phyloP scores from a whole-genome alignment of 1,284 basidiomycete species.

The Boletus sp. region DNA sequence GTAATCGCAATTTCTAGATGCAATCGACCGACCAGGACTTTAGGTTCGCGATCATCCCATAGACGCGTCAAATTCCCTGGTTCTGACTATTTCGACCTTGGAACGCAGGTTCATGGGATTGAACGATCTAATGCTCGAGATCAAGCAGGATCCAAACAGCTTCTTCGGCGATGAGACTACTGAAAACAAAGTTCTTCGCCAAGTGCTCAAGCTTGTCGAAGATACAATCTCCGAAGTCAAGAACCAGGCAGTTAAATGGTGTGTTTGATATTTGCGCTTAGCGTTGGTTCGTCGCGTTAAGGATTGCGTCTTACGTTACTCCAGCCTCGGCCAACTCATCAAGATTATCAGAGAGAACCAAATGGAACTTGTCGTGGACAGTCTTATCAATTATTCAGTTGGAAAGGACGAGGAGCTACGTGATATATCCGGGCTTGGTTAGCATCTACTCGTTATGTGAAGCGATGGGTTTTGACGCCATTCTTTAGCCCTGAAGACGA shows the following conservation, averaged over 20 bases:
- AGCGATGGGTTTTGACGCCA: conserved; percentile 5
- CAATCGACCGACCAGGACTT: conserved; percentile 81
- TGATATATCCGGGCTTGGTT: conserved; percentile 91
- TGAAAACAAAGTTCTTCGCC: conserved; percentile 76
- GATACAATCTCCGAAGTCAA: conserved; percentile 98
- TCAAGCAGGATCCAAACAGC: conserved; percentile 64
- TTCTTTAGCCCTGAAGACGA: conserved; percentile 82
- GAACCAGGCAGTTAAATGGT: conserved; percentile 96
- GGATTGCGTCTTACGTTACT: conserved; percentile 7
- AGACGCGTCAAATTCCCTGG: conserved; percentile 27
- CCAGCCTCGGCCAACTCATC: conserved; percentile 79
- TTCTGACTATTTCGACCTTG: conserved; percentile 14
- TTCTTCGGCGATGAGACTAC: conserved; percentile 77
- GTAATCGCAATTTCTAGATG: conserved; percentile 50
- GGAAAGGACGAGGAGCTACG: conserved; percentile 86
- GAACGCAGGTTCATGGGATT: conserved; percentile 84
- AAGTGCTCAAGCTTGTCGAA: conserved; percentile 80
- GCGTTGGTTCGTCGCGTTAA: conserved; percentile 5
- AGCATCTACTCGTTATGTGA: conserved; percentile 22
- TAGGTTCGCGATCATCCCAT: conserved; percentile 43
- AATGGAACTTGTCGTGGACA: conserved; percentile 84
- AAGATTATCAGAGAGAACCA: conserved; percentile 80
- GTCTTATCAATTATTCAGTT: conserved; percentile 78
- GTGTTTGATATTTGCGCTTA: conserved; percentile 19
- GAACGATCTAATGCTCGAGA: conserved; percentile 86